Conservation (phyloP, 1,284 basidiomycete species). For the Coniferiporia weirii region DNA sequence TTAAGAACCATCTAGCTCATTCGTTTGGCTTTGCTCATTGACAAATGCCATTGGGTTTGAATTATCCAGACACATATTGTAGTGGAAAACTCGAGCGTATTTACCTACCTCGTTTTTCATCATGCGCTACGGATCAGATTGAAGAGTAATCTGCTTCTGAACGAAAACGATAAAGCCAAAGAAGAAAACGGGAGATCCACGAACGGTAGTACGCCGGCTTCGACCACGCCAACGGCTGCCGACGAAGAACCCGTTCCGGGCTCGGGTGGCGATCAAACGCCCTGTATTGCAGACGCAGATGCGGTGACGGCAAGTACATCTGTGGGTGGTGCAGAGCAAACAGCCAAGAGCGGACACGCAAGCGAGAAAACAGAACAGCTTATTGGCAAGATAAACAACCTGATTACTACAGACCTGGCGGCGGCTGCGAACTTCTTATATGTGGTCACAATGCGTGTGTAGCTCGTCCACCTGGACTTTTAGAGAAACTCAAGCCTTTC, state of each 20-base stretch:
- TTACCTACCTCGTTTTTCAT: slow-evolving; percentile 50
- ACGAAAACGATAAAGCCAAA: neutral
- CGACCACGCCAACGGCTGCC: neutral
- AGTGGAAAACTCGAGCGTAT: slow-evolving; percentile 26
- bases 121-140: slow-evolving; percentile 52
- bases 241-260: neutral
- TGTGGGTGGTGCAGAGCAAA: neutral
- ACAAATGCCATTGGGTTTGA: neutral
- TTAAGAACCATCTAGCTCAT: no score
- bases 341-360: slow-evolving; percentile 8
- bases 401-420: slow-evolving; percentile 20
- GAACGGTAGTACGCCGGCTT: neutral
- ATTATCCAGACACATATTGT: slow-evolving; percentile 2
- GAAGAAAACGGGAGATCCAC: neutral
- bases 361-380: slow-evolving; percentile 26
- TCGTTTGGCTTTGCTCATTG: neutral
- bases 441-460: slow-evolving; percentile 12
- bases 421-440: slow-evolving; percentile 19
- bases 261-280: neutral
- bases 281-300: neutral
- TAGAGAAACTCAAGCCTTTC: slow-evolving; percentile 3
- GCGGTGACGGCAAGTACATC: neutral
- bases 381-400: slow-evolving; percentile 37
- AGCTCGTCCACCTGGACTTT: slow-evolving; percentile 1
- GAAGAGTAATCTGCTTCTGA: slow-evolving; percentile 23